phyloP scores from a whole-genome alignment of 2,329 filamentous ascomycete species.

The Talaromyces albobiverticillius region DNA sequence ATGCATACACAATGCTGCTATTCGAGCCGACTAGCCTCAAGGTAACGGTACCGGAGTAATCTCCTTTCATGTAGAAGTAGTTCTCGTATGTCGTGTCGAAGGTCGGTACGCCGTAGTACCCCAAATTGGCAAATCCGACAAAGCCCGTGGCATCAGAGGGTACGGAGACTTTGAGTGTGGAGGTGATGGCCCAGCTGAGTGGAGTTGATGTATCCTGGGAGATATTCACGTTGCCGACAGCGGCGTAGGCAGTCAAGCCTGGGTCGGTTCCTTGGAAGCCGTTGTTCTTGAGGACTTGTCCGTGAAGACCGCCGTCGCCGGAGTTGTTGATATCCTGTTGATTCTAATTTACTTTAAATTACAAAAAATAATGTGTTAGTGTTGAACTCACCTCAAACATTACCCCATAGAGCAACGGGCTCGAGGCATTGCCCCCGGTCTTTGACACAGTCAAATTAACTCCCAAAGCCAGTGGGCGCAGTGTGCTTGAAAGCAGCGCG shows the following conservation, averaged over 20 bases:
- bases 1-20: conserved; percentile 39
- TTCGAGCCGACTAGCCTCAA: conserved; percentile 39
- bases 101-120: conserved; percentile 54
- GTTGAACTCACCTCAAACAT: conserved; percentile 32
- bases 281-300: conserved; percentile 32
- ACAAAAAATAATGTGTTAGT: not conserved
- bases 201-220: conserved; percentile 23
- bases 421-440: not conserved
- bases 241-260: conserved; percentile 25
- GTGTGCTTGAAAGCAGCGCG: not conserved
- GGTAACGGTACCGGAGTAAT: conserved; percentile 33
- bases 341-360: not conserved
- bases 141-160: conserved; percentile 29
- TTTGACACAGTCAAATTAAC: not conserved
- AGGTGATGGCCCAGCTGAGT: conserved; percentile 27
- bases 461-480: not conserved
- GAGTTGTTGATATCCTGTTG: conserved; percentile 36
- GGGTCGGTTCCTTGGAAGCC: conserved; percentile 29
- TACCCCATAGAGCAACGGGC: conserved; percentile 28
- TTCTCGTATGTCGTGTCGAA: conserved; percentile 47
- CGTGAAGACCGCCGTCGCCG: conserved; percentile 33
- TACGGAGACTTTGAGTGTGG: conserved; percentile 26
- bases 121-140: conserved; percentile 49
- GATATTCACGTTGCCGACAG: conserved; percentile 26
- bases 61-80: conserved; percentile 49